These are phyloP conservation scores for Cicer chorassanicum DNA, from an alignment of 306 rosid species.

Conservation along the genomic window DNA sequence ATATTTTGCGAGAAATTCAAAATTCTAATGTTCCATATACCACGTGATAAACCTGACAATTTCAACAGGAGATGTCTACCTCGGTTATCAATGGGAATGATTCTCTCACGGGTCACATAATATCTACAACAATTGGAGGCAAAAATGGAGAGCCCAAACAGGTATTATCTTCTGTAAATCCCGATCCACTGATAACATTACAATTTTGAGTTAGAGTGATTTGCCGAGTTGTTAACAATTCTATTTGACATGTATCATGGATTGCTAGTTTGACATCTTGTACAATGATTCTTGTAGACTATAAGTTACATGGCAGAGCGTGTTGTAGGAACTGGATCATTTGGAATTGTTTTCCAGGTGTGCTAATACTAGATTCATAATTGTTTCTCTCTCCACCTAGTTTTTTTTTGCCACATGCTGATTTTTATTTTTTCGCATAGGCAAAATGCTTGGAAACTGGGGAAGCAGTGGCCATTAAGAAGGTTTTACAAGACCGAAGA, in stretches of 20 bases:
- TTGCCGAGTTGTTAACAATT: slow-evolving; percentile 17
- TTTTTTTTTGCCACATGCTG: slow-evolving; percentile 6
- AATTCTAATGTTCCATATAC: slow-evolving; percentile 8
- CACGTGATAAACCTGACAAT: slow-evolving; percentile 28
- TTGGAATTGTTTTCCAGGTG: slow-evolving; percentile 98
- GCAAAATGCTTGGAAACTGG: slow-evolving; percentile 98
- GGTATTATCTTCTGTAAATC: slow-evolving; percentile 54
- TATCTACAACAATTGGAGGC: slow-evolving; percentile 93
- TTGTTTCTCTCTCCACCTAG: background rate
- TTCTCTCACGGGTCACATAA: slow-evolving; percentile 90
- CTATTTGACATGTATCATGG: slow-evolving; percentile 6
- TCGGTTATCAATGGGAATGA: slow-evolving; percentile 79
- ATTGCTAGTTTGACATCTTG: slow-evolving; percentile 47
- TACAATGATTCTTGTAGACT: slow-evolving; percentile 65
- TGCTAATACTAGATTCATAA: slow-evolving; percentile 8
- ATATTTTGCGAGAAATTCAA: background rate
- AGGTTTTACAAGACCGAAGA: slow-evolving; percentile 90
- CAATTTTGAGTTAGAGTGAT: slow-evolving; percentile 20
- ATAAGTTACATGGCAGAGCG: slow-evolving; percentile 98
- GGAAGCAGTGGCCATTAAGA: slow-evolving; percentile 91
- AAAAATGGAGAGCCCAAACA: slow-evolving; percentile 97
- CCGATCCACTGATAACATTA: background rate
- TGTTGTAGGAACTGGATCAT: slow-evolving; percentile 89
- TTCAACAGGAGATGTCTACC: slow-evolving; percentile 78
- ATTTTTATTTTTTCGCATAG: slow-evolving; percentile 46